Evolutionary conservation across 495 filamentous ascomycete genomes (phyloP), one percentile per base, ranked within the genome.

Genomic region (Penicillium angulare): DNA sequence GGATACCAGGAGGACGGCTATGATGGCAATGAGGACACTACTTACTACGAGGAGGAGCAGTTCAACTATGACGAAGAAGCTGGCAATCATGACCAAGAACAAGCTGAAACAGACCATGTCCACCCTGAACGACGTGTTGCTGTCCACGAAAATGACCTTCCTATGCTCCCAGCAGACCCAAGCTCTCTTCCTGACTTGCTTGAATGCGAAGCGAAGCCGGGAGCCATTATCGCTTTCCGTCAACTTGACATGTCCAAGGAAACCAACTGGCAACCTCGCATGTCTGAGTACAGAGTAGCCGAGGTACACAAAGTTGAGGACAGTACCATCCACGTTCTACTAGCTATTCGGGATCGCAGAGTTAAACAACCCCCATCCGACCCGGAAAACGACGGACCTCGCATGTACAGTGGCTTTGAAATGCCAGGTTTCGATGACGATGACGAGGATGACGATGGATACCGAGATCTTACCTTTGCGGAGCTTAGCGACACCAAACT

Each of bases 181-280:
- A 68, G 66, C 10, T 62, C 71, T 21, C 77, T 90, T 16, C 71
- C 81, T 7, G 52, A 64, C 31, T 67, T 96, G 16, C 61, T 63
- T 3, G 66, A 78, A 36, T 75, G 67, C 3, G 74, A 84, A 26
- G 77, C 80, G 15, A 71, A 75, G 29, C 53, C 72, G 3, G 88
- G 86, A 9, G 83, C 86, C 63, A 74, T 92, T 29, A 82, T 98
- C 52, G 84, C 86, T 2, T 98, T 88, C 79, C 89, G 86, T 56
- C 79, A 89, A 47, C 75, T 89, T 46, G 77, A 83, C 22, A 79
- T 91, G 60, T 90, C 87, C 24, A 83, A 81, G 48, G 82, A 75
- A 10, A 89, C 86, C 7, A 86, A 82, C 21, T 95, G 89, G 86
- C 79, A 88, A 47, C 92, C 92, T 0, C 78, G 76, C 47, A 72